Evolutionary conservation across 2,329 filamentous ascomycete species (phyloP), one percentile per base, ranked within the genome.

Genomic region (Ophiostoma novo-ulmi): DNA sequence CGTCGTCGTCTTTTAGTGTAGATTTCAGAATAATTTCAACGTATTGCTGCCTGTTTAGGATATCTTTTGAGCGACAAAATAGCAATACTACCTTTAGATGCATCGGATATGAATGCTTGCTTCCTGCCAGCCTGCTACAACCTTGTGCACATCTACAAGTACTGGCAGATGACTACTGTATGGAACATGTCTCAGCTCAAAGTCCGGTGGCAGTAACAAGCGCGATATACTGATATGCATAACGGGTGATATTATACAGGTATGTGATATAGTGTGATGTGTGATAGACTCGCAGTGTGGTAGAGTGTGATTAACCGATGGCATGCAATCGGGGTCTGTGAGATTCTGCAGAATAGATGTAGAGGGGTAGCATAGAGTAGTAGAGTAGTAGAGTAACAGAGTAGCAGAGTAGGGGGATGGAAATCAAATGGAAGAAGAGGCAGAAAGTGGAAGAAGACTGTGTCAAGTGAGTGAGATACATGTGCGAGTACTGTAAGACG

Each of bases 251-350:
- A 39, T 13, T 39, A 39, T 17, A 31, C 31, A 31, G 31, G 31
- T 31, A 3, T 58, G n/a, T 22, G n/a, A 58, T 58, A 31, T 31
- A 31, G 31, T 31, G 52, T 58, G n/a, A 14, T n/a, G 22, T 22
- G 52, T 58, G 52, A 58, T 58, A 11, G 31, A 20, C 14, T 8
- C 38, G 38, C 2, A 13, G 44, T 44, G 41, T 44, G 41, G 3
- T 17, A 44, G 41, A 17, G 48, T 22, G 58, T 63, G 26, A 63
- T 58, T 14, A 35, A 35, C 58, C 58, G 58, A 63, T 36, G 58
- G 58, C 58, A 63, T 63, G 58, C 58, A 63, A 63, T 63, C 58
- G 52, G 44, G 13, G 52, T 14, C n/a, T 55, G 52, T 63, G 22
- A 63, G 58, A 63, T 63, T 26, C 58, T 35, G 58, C 58, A 61